Evolutionary conservation across 2,329 filamentous ascomycete species (phyloP), one percentile per base, ranked within the genome.

Genomic region (Ceratocystis diversiconidia): DNA sequence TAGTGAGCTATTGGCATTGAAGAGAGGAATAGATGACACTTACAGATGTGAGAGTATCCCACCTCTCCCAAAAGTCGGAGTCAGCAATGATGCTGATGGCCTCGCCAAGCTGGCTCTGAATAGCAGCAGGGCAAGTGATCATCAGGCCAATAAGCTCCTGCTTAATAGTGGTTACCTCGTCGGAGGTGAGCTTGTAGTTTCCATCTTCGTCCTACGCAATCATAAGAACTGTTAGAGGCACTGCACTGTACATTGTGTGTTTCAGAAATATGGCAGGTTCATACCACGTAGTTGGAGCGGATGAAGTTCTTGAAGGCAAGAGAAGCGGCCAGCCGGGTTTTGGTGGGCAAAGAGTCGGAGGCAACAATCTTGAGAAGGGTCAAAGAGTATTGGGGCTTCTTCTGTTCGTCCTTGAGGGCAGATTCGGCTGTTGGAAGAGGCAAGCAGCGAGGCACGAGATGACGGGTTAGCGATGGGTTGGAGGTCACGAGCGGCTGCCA

Each of bases 301-400:
- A 99, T 91, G 76, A 96, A 95, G 79, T 99, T 99, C 78, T 99
- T 99, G 83, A 99, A 99, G 79, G 89, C 94, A 68, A 99, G 82
- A 32, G 94, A 90, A 72, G 89, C 90, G 5, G 92, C 85, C 52
- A 99, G 85, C 69, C 94, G 86, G 68, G 89, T 94, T 71, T 89
- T 92, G 69, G 81, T 77, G 50, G 90, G 86, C 69, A 88, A 83
- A 52, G 82, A 79, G 66, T 86, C 83, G 70, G 87, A 85, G 69
- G 89, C 90, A 72, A 96, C 90, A 73, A 97, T 95, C 71, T 92
- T 91, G 63, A 99, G 87, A 65, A 99, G 85, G 65, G 82, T 81
- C 63, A 97, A 81, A 17, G 92, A 95, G 79, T 95, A 99, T 72
- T 88, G 87, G 7, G 90, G 88, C 74, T 91, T 92, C 73, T 80